Percentiles rank a stretch among this genome's conserved stretches.
Conservation (phyloP, 2,329 filamentous ascomycete genomes). For the Escovopsis sp. region DNA sequence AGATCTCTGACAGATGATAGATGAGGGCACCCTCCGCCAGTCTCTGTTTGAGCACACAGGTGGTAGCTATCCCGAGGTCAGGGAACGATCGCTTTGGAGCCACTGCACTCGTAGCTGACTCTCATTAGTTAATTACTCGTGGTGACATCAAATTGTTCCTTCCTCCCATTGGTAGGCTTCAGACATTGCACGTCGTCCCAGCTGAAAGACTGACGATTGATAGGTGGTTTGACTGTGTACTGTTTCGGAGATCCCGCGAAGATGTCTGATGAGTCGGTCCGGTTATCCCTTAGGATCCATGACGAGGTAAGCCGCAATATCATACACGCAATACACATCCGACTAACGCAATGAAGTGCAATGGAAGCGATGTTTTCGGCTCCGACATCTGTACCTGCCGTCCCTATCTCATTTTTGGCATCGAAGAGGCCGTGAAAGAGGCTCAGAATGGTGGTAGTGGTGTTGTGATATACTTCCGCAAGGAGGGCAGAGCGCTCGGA, state of each 20-base stretch:
- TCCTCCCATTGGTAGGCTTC: constrained; percentile 64
- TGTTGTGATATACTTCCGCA: constrained; percentile 96
- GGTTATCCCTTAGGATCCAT: constrained; percentile 70
- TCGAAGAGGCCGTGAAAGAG: constrained; percentile 94
- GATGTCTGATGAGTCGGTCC: constrained; percentile 74
- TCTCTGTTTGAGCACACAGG: constrained; percentile 91
- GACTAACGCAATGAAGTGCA: constrained; percentile 43
- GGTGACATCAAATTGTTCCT: constrained; percentile 91
- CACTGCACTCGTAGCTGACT: constrained; percentile 9
- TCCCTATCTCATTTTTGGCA: constrained; percentile 91
- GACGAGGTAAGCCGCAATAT: constrained; percentile 34
- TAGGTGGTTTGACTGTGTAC: constrained; percentile 82
- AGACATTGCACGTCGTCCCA: no score
- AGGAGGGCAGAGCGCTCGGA: constrained; percentile 85
- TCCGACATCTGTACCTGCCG: constrained; percentile 96
- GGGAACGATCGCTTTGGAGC: not conserved
- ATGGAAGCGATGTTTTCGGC: constrained; percentile 93
- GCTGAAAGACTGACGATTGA: not conserved
- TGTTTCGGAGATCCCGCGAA: constrained; percentile 92
- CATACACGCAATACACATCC: not conserved
- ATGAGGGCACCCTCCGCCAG: constrained; percentile 74
- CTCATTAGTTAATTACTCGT: constrained; percentile 62
- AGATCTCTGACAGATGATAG: constrained; percentile 25
- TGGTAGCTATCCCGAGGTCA: constrained; percentile 78
- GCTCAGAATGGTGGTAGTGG: constrained; percentile 87